phyloP scores from a whole-genome alignment of 2,329 filamentous ascomycete genomes.

The Calycina marina region DNA sequence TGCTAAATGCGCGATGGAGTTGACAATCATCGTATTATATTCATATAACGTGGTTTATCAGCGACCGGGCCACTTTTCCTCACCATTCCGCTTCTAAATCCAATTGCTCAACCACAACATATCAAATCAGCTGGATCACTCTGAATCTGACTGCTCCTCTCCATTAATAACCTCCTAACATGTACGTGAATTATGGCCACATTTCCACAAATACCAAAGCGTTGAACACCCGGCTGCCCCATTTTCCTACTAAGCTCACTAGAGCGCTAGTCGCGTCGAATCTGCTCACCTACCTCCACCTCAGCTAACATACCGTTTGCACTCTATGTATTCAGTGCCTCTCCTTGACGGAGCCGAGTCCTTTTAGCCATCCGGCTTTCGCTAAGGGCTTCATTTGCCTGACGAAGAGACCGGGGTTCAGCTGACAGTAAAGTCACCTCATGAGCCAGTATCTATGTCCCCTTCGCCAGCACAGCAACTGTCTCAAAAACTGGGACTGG shows the following conservation, averaged over 20 bases:
- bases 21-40: too few relatives aligned
- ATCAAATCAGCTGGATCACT: not conserved
- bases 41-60: too few relatives aligned
- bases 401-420: constrained; percentile 5
- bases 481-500: too few relatives aligned
- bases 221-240: not conserved
- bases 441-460: not conserved
- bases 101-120: not conserved
- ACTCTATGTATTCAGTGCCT: constrained; percentile 8
- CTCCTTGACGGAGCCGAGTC: constrained; percentile 7
- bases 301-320: constrained; percentile 3
- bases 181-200: not conserved
- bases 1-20: too few relatives aligned
- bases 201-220: not conserved
- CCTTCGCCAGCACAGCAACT: too few relatives aligned
- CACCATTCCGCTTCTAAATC: constrained; percentile 10
- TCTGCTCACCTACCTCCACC: not conserved
- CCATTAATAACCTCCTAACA: not conserved
- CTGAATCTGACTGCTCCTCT: not conserved
- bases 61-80: too few relatives aligned
- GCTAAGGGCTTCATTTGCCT: too few relatives aligned
- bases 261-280: not conserved
- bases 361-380: constrained; percentile 11
- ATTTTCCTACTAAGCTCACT: not conserved
- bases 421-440: constrained; percentile 2